Base-by-base conservation (phyloP, 805 yeast genomes). In the Pichia exigua region DNA sequence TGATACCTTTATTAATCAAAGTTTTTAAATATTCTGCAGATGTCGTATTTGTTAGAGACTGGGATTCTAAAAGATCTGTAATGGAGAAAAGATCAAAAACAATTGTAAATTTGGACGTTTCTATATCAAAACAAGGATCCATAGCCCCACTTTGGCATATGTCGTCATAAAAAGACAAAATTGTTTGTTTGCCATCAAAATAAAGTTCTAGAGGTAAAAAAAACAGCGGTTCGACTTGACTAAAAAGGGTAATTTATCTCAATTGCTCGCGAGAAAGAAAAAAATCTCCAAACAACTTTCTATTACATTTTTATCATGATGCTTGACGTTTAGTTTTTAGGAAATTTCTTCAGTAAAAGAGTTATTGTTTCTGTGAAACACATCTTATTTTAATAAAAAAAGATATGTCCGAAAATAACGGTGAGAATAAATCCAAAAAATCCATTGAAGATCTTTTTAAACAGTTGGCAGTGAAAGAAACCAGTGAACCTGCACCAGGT, bases 361-460 rank as follows among this genome's bases (percentile, higher is more conserved):
- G 28, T 7, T 28, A 3, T 28, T 28, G 4, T 28, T 32, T 15
- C 18, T 15, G 8, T 4, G 4, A 17, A 32, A 32, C 5, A n/a
- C 39, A 35, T n/a, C 20, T 2, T n/a, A 17, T 11, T 42, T 6
- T 11, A 11, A 17, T 35, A 32, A 52, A 59, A n/a, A 30, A 17
- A 30, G 7, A 30, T 13, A 13, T 53, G 56, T 35, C 35, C 11
- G 21, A 12, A 24, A 22, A 20, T 17, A 9, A 42, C 6, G 30
- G 30, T n/a, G 32, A 44, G 15, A 42, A 44, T 15, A 52, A 47
- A 27, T 12, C 54, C 17, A 55, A 63, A 38, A 74, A 75, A 58
- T 61, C 74, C 27, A 74, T 83, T 50, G 83, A 82, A 58, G 87
- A 85, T 53, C 73, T 87, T 48, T 67, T 87, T 56, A 72, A 73